Percentiles rank a stretch among this genome's conserved stretches.
These are phyloP conservation scores for Fusarium poae DNA, from an alignment of 2,329 filamentous ascomycete species.

Conservation along the genomic window DNA sequence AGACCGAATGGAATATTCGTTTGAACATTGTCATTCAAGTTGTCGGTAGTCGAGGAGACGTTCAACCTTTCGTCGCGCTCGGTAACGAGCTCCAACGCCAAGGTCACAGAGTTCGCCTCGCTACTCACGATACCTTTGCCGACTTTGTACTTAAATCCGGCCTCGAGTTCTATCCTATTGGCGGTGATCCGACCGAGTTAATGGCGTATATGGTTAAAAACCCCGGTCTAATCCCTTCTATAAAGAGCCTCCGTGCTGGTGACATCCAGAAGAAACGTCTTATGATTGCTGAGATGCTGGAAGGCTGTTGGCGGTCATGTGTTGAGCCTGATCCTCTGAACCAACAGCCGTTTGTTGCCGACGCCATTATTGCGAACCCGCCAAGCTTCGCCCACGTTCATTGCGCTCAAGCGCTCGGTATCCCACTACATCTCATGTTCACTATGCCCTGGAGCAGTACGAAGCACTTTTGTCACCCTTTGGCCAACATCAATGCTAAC, in stretches of 20 bases:
- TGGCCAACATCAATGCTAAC: slow-evolving; percentile 66
- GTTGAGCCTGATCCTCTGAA: slow-evolving; percentile 13
- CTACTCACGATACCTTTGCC: slow-evolving; percentile 70
- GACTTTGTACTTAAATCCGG: slow-evolving; percentile 62
- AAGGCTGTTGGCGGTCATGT: slow-evolving; percentile 52
- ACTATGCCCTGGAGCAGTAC: slow-evolving; percentile 83
- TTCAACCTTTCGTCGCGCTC: slow-evolving; percentile 81
- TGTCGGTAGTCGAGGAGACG: slow-evolving; percentile 82
- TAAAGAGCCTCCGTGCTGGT: slow-evolving; percentile 47
- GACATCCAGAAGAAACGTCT: slow-evolving; percentile 49
- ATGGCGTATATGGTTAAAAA: slow-evolving; percentile 52
- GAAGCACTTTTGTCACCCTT: slow-evolving; percentile 77
- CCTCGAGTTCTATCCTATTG: slow-evolving; percentile 68
- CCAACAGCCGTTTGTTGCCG: slow-evolving; percentile 59
- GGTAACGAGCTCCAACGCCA: slow-evolving; percentile 77
- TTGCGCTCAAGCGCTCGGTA: no score
- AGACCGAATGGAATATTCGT: no score
- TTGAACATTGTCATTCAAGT: slow-evolving; percentile 70
- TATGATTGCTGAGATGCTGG: slow-evolving; percentile 51
- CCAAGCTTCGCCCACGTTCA: slow-evolving; percentile 63
- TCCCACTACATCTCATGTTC: slow-evolving; percentile 63
- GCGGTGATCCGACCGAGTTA: slow-evolving; percentile 60
- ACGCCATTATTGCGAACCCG: slow-evolving; percentile 65
- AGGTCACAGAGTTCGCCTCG: slow-evolving; percentile 79
- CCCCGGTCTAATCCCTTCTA: slow-evolving; percentile 49